phyloP scores from a whole-genome alignment of 768 basidiomycete species.

The Lentinula raphanica region DNA sequence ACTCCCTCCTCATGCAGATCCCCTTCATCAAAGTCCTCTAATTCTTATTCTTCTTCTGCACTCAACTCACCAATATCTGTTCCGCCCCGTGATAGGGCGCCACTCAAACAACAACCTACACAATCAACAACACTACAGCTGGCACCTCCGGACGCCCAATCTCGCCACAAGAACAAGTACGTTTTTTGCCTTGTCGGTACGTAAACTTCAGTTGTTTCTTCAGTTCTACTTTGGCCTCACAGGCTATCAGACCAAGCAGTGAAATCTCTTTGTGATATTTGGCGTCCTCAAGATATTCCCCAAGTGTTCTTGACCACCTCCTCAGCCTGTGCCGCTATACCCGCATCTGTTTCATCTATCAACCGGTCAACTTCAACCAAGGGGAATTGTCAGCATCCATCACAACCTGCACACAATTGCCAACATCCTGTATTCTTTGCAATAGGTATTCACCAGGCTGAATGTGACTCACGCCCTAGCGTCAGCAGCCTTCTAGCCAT shows the following conservation, averaged over 20 bases:
- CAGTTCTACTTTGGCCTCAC: conserved; percentile 7
- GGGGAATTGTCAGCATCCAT: conserved; percentile 30
- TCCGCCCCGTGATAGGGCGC: conserved; percentile 29
- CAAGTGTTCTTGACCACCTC: conserved; percentile 41
- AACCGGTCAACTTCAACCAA: not conserved
- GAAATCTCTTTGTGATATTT: conserved; percentile 72
- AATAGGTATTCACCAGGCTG: not conserved
- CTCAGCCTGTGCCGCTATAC: conserved; percentile 24
- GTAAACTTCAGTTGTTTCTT: conserved; percentile 23
- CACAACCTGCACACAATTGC: not conserved
- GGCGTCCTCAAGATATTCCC: conserved; percentile 75
- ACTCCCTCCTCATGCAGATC: conserved; percentile 35
- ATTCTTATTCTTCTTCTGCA: conserved; percentile 47
- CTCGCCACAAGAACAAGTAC: conserved; percentile 52
- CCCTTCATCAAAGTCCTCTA: conserved; percentile 38
- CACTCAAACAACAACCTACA: conserved; percentile 27
- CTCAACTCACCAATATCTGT: conserved; percentile 29
- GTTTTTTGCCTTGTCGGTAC: conserved; percentile 66
- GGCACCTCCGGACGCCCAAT: not conserved
- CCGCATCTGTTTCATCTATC: conserved; percentile 14
- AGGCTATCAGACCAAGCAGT: conserved; percentile 67
- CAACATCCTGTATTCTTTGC: not conserved
- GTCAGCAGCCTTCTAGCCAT: conserved; percentile 47
- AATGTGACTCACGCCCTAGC: conserved; percentile 10
- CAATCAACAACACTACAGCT: conserved; percentile 28